phyloP scores from a whole-genome alignment of 1,139 yeast species.

The Geotrichum phurueaensis region DNA sequence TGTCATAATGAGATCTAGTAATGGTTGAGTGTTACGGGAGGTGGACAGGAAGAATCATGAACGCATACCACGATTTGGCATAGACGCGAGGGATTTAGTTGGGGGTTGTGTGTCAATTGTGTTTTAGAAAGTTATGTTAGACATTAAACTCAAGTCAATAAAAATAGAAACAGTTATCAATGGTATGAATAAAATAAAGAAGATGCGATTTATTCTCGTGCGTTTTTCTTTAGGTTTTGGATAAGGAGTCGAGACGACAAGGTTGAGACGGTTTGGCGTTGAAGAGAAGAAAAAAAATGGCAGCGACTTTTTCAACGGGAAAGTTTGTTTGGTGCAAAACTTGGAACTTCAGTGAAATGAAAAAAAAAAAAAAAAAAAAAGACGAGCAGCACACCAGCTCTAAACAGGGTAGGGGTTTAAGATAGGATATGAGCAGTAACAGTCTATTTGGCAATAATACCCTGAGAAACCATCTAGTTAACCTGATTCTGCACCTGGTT shows the following conservation, averaged over 20 bases:
- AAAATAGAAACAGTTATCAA: not conserved
- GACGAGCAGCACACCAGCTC: not conserved
- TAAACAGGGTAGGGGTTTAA: not conserved
- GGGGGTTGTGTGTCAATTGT: not conserved
- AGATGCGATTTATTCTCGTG: not conserved
- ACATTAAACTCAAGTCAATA: not conserved
- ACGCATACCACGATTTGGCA: not conserved
- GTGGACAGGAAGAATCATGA: not conserved
- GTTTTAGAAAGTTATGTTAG: not conserved
- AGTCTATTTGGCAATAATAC: too few species aligned
- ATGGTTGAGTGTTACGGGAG: not conserved
- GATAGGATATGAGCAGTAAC: not conserved
- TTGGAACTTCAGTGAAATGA: not conserved
- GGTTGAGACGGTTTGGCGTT: not conserved
- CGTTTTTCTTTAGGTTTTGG: not conserved
- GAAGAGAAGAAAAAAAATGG: not conserved
- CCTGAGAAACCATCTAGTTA: too few species aligned
- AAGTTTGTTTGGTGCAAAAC: not conserved
- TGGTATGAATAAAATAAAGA: not conserved
- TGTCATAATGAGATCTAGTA: constrained; percentile 8
- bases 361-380: not conserved
- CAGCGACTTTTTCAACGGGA: not conserved
- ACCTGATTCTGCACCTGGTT: too few species aligned
- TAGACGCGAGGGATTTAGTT: not conserved
- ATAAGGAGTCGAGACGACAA: not conserved